Evolutionary conservation across 2,329 filamentous ascomycete genomes (phyloP), one percentile per base, ranked within the genome.

Genomic region (Xylaria sp.): DNA sequence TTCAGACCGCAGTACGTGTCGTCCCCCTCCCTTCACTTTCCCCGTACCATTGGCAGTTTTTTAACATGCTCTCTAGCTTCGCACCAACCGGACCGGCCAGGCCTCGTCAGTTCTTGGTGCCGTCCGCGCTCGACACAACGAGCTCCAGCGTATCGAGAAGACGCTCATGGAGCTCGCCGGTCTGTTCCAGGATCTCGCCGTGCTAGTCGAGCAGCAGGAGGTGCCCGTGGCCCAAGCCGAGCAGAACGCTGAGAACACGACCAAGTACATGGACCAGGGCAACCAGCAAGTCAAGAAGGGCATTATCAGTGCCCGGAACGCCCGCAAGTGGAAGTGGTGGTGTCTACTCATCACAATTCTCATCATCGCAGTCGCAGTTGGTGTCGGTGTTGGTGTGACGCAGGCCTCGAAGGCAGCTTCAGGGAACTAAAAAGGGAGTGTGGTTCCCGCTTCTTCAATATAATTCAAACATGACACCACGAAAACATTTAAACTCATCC

Each of bases 261-360:
- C 83, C 63, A 80, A 85, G 63, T 85, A 93, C 73, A 83, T 91
- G 53, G 82, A 89, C 69, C 83, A 87, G 66, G 91, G 86, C 68
- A 92, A 91, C 76, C 80, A 81, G 63, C 84, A 94, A 69, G 85
- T 94, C 62, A 83, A 84, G 68, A 82, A 86, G 72, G 90, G 88
- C 62, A 90, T 89, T 68, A 81, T 85, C 66, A 84, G 85, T 70
- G 90, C 90, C 51, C 82, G 85, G 67, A 83, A 86, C 69, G 84
- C 85, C 69, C 85, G 90, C 70, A 90, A 87, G 80, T 85, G 92
- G 78, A 94, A 94, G 82, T 93, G 91, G 91, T 92, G 86, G 84
- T 91, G 89, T 73, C 79, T 91, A 63, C 77, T 87, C 63, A 80
- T 93, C 61, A 68, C 86, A 21, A 78, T 88, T 73, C 85, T 88